Percentiles rank a stretch among this genome's conserved stretches.
Evolutionary conservation across 306 rosid species (phyloP).

Genomic region (Citrullus colocynthis): DNA sequence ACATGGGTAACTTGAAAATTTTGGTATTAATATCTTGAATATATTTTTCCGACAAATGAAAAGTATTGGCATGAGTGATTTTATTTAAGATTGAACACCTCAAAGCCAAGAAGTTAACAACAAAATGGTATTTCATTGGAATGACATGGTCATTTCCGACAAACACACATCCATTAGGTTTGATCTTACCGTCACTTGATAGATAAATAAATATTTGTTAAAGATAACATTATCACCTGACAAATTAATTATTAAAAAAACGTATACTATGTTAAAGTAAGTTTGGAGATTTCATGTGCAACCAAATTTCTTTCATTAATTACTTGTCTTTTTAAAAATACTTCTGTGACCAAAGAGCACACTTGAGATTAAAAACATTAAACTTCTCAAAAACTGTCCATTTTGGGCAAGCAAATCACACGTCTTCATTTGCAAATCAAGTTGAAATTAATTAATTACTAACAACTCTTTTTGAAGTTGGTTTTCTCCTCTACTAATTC

Average conservation of each 20-base stretch:
- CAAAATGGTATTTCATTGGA: background rate
- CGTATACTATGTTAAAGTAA: no score
- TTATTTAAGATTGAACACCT: no score
- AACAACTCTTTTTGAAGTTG: background rate
- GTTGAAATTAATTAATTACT: background rate
- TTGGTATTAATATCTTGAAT: no score
- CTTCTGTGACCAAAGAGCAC: background rate
- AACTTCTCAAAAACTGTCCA: background rate
- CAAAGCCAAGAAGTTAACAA: no score
- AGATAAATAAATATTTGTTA: background rate
- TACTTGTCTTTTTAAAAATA: background rate
- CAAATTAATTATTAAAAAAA: background rate
- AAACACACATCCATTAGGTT: background rate
- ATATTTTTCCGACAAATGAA: background rate
- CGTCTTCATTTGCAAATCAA: background rate
- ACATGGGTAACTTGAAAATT: no score
- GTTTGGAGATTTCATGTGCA: background rate
- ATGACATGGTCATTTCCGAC: background rate
- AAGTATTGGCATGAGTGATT: background rate
- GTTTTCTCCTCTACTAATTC: background rate
- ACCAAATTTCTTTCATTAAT: background rate
- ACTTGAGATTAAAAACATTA: background rate
- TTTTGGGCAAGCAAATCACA: background rate
- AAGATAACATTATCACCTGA: background rate
- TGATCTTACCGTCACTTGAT: background rate